phyloP scores from a whole-genome alignment of 768 basidiomycete genomes.

The Crucibulum laeve region DNA sequence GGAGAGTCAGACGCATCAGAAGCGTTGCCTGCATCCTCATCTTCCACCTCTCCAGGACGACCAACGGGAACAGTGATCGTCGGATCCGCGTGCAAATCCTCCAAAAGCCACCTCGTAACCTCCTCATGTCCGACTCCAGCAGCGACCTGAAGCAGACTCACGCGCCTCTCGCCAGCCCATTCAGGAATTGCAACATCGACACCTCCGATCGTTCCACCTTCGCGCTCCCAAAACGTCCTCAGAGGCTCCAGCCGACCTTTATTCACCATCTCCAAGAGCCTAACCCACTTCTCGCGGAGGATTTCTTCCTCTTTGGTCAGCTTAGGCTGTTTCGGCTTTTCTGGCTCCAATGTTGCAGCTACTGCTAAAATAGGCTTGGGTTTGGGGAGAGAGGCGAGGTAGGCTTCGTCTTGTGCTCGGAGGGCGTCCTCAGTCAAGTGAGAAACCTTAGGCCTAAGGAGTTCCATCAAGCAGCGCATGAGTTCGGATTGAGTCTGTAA shows the following conservation, averaged over 20 bases:
- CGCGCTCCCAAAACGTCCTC: slow-evolving; percentile 77
- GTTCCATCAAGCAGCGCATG: slow-evolving; percentile 77
- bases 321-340: slow-evolving; percentile 49
- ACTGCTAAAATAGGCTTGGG: slow-evolving; percentile 51
- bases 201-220: slow-evolving; percentile 52
- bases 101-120: slow-evolving; percentile 71
- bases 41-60: slow-evolving; percentile 3
- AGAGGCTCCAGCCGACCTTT: slow-evolving; percentile 83
- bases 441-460: slow-evolving; percentile 80
- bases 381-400: slow-evolving; percentile 84
- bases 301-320: slow-evolving; percentile 80
- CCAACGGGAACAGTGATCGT: slow-evolving; percentile 55
- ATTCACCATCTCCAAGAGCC: slow-evolving; percentile 86
- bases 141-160: slow-evolving; percentile 71
- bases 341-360: slow-evolving; percentile 30
- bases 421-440: slow-evolving; percentile 85
- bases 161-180: slow-evolving; percentile 57
- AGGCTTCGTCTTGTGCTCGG: slow-evolving; percentile 82
- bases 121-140: slow-evolving; percentile 71
- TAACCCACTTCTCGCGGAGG: slow-evolving; percentile 73
- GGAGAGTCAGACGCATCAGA: slow-evolving; percentile 23
- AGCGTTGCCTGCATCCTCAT: slow-evolving; percentile 22
- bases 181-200: slow-evolving; percentile 64
- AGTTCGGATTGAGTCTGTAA: slow-evolving; percentile 87
- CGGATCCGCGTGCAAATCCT: slow-evolving; percentile 75